Evolutionary conservation across 2,329 filamentous ascomycete genomes (phyloP).

Genomic region (Nectriaceae sp.): DNA sequence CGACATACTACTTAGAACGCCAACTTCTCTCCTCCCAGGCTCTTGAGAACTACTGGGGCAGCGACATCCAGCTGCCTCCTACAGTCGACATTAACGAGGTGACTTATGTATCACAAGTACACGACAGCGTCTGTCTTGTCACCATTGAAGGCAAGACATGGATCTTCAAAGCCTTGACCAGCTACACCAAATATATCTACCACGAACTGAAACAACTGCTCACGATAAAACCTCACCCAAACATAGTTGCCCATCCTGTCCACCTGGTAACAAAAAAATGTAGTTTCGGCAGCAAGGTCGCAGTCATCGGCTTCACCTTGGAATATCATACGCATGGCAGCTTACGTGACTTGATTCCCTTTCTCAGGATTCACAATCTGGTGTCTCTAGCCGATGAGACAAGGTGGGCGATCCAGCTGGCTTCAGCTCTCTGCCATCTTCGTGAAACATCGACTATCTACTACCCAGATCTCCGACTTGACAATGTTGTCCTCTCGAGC

Average conservation of each 20-base stretch:
- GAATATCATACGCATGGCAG: constrained; percentile 56
- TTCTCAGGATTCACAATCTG: constrained; percentile 47
- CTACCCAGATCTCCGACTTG: constrained; percentile 61
- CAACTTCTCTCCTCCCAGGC: constrained; percentile 48
- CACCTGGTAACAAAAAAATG: constrained; percentile 58
- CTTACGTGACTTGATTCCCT: constrained; percentile 56
- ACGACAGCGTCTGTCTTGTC: constrained; percentile 62
- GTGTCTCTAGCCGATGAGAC: constrained; percentile 47
- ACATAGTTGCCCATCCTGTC: constrained; percentile 53
- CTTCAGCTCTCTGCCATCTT: constrained; percentile 53
- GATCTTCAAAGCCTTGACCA: constrained; percentile 61
- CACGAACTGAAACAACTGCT: constrained; percentile 61
- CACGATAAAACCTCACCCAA: constrained; percentile 51
- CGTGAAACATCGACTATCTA: constrained; percentile 47
- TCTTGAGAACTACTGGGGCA: constrained; percentile 47
- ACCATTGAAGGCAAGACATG: constrained; percentile 42
- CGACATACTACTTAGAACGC: constrained; percentile 54
- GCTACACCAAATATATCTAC: constrained; percentile 61
- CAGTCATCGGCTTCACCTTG: constrained; percentile 58
- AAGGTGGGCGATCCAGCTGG: constrained; percentile 56
- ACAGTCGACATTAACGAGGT: constrained; percentile 52
- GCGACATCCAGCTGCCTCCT: constrained; percentile 43
- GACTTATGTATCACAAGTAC: constrained; percentile 53
- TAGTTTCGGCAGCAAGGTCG: constrained; percentile 56
- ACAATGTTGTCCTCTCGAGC: constrained; percentile 58